These are phyloP conservation scores for Jamesozyma spencerorum DNA, from an alignment of 805 yeast species.

Conservation along the genomic window DNA sequence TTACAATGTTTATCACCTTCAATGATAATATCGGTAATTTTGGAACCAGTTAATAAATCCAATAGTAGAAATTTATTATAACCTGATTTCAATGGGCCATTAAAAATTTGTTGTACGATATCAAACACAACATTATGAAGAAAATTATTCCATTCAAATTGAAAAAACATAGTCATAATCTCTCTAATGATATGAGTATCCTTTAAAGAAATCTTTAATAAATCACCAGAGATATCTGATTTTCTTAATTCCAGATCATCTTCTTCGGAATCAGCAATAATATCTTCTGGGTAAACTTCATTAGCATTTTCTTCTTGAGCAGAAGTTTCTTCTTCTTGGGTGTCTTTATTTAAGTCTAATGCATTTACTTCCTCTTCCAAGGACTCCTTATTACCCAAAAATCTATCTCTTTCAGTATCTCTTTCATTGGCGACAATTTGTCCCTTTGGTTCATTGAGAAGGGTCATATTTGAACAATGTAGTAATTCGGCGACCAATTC, in stretches of 20 bases:
- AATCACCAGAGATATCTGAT: constrained; percentile 61
- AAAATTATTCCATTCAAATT: constrained; percentile 74
- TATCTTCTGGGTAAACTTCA: constrained; percentile 13
- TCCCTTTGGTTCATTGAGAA: constrained; percentile 70
- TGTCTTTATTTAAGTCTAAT: constrained; percentile 11
- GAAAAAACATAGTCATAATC: constrained; percentile 57
- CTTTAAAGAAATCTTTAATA: constrained; percentile 53
- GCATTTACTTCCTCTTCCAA: not conserved
- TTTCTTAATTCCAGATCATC: constrained; percentile 29
- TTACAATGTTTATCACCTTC: constrained; percentile 52
- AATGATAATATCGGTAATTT: constrained; percentile 53
- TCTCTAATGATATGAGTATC: constrained; percentile 52
- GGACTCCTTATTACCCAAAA: constrained; percentile 7
- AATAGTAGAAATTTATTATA: constrained; percentile 53
- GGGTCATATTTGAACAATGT: constrained; percentile 94
- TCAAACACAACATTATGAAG: constrained; percentile 80
- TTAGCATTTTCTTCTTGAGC: constrained; percentile 5
- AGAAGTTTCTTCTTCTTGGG: constrained; percentile 1
- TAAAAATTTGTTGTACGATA: constrained; percentile 68
- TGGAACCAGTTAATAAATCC: constrained; percentile 51
- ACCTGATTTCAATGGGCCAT: constrained; percentile 62
- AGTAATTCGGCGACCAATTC: constrained; percentile 87
- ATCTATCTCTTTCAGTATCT: constrained; percentile 46
- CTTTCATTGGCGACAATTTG: constrained; percentile 59
- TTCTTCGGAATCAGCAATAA: constrained; percentile 21